Evolutionary conservation across 768 basidiomycete species (phyloP), one percentile per base, ranked within the genome.

Genomic region (Gloeopeniophorella convolvens): DNA sequence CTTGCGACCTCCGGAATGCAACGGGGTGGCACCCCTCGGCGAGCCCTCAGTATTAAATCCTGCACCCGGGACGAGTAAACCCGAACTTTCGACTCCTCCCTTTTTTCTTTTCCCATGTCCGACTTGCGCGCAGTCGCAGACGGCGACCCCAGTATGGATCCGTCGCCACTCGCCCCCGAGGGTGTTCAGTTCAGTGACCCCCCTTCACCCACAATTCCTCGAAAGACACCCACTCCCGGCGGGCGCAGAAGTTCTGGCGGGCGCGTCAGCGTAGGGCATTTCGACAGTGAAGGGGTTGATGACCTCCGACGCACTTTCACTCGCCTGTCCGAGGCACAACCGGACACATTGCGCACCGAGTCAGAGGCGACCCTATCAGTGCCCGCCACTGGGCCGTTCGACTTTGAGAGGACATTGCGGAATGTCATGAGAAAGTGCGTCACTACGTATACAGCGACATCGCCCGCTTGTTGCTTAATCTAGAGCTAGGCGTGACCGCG

Each of bases 271-370:
- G 49, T 77, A 16, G 75, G 73, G 39, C 72, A 71, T 55, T 82
- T 83, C 57, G 80, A 83, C 61, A 78, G 73, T 1, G 57, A 58
- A 16, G 82, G 80, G 8, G 72, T 78, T 30, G 60, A 57, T 3
- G 56, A 68, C 37, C 67, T 80, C 5, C 64, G 65, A 10, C 61
- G 63, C 54, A 70, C 65, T 4, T 53, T 78, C 49, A 70, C 63
- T 20, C 63, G 55, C 10, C 1, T 56, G 4, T 49, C 51, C 6
- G 50, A 47, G 24, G 0, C 34, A 3, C 10, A 10, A 1, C 18
- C 20, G 13, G 27, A 13, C 1, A 3, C 26, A 8, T 2, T 9
- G 2, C 5, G 21, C 24, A 11, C 42, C 15, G 42, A 35, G 44
- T 63, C 65, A 0, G 55, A 62, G 5, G 42, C 51, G 34, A 63